Base-by-base conservation (phyloP, 1,139 yeast genomes). In the Keqinozyma sinolaborantium region DNA sequence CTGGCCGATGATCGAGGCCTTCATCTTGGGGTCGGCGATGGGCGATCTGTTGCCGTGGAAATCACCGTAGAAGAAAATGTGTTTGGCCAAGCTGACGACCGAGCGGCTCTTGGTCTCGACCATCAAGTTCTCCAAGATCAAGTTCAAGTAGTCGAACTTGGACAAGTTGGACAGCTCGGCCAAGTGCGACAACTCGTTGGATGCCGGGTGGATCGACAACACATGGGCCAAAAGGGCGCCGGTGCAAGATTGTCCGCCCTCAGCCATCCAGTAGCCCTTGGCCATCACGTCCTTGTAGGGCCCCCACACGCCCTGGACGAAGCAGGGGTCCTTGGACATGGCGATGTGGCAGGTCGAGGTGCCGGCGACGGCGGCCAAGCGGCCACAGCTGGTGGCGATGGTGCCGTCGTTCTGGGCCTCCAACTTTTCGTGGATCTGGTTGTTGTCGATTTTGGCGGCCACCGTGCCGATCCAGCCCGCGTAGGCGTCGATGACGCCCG, bases 391-490 rank as follows among this genome's bases (percentile, higher is more conserved):
- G 28, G 74, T 70, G 23, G 71, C 73, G 43, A 81, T 71, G 4
- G 60, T 43, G n/a, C 63, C 63, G 31, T 60, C 58, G 10, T 54
- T 50, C 33, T 54, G 55, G 20, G 38, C 33, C 18, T 60, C 63
- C 13, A 57, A 44, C 23, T 57, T 53, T 34, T 73, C 68, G 28
- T 64, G 65, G 28, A 68, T 62, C 15, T 61, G 60, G 3, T 77
- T 75, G 31, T 74, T 62, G 29, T 77, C 79, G 5, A 80, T 78
- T 47, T 80, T 79, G 2, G 95, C 95, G 19, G 97, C 98, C 35
- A 90, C 96, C 0, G 98, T 92, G 35, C 98, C 98, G 36, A 92
- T 78, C 97, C 97, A 92, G 31, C 98, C 98, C 7, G 97, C 95
- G 52, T 92, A 92, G 9, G 97, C 97, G 57, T 92, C 98, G 51